Evolutionary conservation across 352 stramenopile species (phyloP).

Genomic region (Pythium volutum): DNA sequence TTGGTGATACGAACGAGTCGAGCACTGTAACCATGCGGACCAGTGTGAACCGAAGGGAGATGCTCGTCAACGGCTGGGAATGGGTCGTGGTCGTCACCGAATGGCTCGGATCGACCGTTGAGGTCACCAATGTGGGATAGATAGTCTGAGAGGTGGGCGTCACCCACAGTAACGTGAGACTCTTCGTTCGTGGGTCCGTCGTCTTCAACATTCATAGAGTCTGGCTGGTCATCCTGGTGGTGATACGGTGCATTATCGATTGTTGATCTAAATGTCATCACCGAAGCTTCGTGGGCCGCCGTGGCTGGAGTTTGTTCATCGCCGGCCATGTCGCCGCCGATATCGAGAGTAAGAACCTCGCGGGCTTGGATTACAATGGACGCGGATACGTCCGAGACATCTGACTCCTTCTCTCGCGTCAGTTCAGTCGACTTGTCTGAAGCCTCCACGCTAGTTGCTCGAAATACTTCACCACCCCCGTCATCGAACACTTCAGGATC

Average conservation of each 20-base stretch:
- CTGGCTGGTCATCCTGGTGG: neutral
- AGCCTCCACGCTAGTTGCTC: no score
- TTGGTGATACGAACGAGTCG: neutral
- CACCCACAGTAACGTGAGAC: neutral
- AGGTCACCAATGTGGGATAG: neutral
- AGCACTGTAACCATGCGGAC: neutral
- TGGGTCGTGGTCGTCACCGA: neutral
- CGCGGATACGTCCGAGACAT: no score
- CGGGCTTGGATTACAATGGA: no score
- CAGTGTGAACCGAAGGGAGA: neutral
- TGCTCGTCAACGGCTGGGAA: no score
- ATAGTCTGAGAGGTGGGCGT: neutral
- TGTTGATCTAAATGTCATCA: neutral
- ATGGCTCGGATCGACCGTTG: neutral
- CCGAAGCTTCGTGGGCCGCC: neutral
- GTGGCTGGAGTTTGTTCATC: neutral
- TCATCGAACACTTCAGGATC: conserved; percentile 2
- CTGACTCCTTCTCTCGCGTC: no score
- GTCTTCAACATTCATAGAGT: conserved; percentile 15
- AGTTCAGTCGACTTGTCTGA: no score
- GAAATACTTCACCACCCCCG: no score
- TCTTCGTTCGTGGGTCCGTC: neutral
- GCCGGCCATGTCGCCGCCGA: neutral
- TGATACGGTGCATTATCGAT: neutral
- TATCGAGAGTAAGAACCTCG: neutral